Percentiles rank a stretch among this genome's conserved stretches.
phyloP scores from a whole-genome alignment of 345 rosid species.

The Psidium friedrichsthalianum region DNA sequence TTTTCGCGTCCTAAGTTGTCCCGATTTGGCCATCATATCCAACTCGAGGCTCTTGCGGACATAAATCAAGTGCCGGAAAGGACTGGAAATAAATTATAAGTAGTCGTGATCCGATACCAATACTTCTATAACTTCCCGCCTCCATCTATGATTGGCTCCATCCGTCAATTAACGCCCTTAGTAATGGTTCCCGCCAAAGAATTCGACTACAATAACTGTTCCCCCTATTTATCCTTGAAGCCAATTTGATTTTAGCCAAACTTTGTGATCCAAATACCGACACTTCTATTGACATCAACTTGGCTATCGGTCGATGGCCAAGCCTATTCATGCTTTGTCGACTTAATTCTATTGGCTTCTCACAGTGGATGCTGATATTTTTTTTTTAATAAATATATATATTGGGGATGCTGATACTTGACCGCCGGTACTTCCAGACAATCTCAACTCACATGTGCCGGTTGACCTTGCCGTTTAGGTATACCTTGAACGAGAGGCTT shows the following conservation, averaged over 20 bases:
- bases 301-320: neutral
- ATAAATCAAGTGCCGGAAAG: too few species aligned
- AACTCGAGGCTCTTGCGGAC: too few species aligned
- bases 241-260: neutral
- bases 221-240: neutral
- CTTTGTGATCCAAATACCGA: neutral
- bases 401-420: neutral
- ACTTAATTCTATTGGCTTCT: neutral
- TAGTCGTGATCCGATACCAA: too few species aligned
- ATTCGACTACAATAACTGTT: neutral
- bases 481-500: conserved; percentile 40
- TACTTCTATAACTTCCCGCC: too few species aligned
- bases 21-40: too few species aligned
- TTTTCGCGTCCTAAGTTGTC: neutral
- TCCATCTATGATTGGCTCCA: neutral
- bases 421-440: neutral
- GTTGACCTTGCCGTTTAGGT: neutral
- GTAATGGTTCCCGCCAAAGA: neutral
- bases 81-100: too few species aligned
- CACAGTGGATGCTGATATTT: neutral
- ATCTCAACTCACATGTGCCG: neutral
- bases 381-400: too few species aligned
- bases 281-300: neutral
- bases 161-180: neutral
- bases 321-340: neutral